phyloP scores from a whole-genome alignment of 2,329 filamentous ascomycete genomes.

The Dactylellina drechsleri region DNA sequence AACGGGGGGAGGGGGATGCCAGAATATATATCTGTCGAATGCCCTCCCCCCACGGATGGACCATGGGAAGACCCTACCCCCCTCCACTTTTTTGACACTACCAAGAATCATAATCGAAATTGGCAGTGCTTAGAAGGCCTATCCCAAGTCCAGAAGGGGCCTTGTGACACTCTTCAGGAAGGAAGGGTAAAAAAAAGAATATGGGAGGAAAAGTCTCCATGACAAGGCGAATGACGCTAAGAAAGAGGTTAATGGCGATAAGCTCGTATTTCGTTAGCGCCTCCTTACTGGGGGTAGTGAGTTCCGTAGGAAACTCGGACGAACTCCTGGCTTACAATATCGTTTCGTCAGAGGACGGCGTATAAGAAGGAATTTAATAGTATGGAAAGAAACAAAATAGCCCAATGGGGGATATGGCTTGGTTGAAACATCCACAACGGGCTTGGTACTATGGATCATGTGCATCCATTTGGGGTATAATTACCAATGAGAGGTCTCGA shows the following conservation, averaged over 20 bases:
- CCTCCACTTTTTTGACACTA: background rate
- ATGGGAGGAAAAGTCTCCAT: conserved; percentile 30
- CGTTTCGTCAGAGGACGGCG: conserved; percentile 52
- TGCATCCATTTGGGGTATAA: background rate
- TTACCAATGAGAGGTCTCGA: background rate
- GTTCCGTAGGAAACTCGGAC: conserved; percentile 2
- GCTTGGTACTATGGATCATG: conserved; percentile 7
- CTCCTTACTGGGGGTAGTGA: conserved; percentile 16
- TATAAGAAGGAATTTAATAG: conserved; percentile 24
- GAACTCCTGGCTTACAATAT: conserved; percentile 1
- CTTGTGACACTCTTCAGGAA: conserved; percentile 42
- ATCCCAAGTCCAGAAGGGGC: conserved; percentile 25
- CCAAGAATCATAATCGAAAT: no score
- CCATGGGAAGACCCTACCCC: background rate
- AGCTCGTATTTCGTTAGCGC: conserved; percentile 48
- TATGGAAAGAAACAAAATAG: conserved; percentile 9
- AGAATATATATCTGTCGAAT: conserved; percentile 27
- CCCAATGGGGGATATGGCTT: conserved; percentile 23
- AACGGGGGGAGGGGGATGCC: conserved; percentile 1
- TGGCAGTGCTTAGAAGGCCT: background rate
- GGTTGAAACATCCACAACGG: conserved; percentile 46
- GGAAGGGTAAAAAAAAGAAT: background rate
- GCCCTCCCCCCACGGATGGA: no score
- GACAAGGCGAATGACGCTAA: background rate
- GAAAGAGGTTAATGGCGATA: conserved; percentile 44